A percentile compares a stretch with the other conserved stretches of the same genome.
phyloP scores from a whole-genome alignment of 495 filamentous ascomycete species.

The Hypoxylon fragiforme region DNA sequence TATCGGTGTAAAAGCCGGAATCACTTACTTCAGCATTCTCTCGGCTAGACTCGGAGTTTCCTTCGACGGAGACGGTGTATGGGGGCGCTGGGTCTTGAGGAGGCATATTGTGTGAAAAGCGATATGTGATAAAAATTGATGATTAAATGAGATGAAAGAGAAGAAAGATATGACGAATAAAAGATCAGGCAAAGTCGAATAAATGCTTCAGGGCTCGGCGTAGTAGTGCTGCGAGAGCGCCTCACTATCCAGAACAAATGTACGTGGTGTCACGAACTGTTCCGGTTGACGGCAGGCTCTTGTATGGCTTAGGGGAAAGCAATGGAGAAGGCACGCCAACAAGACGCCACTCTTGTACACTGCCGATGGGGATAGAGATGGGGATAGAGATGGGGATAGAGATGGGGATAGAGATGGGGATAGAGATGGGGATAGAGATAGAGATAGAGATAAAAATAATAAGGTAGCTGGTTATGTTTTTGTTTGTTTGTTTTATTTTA shows the following conservation, averaged over 20 bases:
- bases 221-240: no score
- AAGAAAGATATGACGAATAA: neutral
- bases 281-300: neutral
- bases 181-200: no score
- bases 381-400: neutral
- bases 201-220: no score
- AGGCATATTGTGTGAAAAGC: constrained; percentile 9
- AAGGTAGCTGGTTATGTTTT: no score
- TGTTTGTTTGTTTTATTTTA: no score
- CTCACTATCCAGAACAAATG: no score
- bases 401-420: no score
- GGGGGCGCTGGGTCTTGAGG: neutral
- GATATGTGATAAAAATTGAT: neutral
- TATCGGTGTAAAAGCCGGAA: constrained; percentile 2
- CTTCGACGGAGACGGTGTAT: neutral
- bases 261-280: neutral
- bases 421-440: neutral
- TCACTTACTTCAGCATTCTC: neutral
- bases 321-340: no score
- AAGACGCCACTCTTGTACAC: no score
- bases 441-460: no score
- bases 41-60: constrained; percentile 1
- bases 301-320: neutral
- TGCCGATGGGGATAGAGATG: neutral
- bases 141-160: neutral